Percentiles rank a stretch among this genome's conserved stretches.
Evolutionary conservation across 495 filamentous ascomycete genomes (phyloP).

Genomic region (Aspergillus carlsbadensis): DNA sequence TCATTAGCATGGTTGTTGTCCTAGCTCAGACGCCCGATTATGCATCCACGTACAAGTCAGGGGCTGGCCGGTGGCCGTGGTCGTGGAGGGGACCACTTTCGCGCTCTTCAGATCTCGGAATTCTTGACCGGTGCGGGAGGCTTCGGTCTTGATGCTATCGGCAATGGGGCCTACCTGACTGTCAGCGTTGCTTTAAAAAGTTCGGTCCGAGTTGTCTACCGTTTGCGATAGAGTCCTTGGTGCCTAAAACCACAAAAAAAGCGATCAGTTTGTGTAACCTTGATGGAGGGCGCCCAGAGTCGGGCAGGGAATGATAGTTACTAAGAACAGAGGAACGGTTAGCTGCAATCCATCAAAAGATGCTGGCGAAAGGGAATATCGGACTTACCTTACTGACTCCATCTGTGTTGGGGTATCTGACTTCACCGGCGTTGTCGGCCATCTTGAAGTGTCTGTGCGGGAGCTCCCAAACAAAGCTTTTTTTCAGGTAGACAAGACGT

Average conservation of each 20-base stretch:
- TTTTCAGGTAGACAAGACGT: slow-evolving; percentile 2
- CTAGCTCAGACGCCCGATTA: background rate
- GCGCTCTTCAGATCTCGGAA: slow-evolving; percentile 72
- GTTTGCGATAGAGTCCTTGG: slow-evolving; percentile 30
- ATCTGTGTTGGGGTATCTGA: slow-evolving; percentile 44
- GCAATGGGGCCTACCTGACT: slow-evolving; percentile 64
- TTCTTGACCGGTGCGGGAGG: slow-evolving; percentile 68
- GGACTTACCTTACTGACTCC: slow-evolving; percentile 42
- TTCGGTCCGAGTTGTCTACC: slow-evolving; percentile 15
- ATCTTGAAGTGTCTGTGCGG: slow-evolving; percentile 19
- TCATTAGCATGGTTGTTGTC: slow-evolving; percentile 16
- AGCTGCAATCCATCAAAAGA: slow-evolving; percentile 11
- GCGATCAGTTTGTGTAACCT: slow-evolving; percentile 24
- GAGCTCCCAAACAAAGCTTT: slow-evolving; percentile 14
- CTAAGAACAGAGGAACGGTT: slow-evolving; percentile 10
- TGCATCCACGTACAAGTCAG: slow-evolving; percentile 63
- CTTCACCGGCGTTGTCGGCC: slow-evolving; percentile 28
- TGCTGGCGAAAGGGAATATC: background rate
- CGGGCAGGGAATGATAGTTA: background rate
- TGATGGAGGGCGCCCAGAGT: background rate
- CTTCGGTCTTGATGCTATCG: slow-evolving; percentile 72
- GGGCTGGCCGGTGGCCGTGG: slow-evolving; percentile 78
- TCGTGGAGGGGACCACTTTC: slow-evolving; percentile 64
- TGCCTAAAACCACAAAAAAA: slow-evolving; percentile 20
- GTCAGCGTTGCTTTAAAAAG: slow-evolving; percentile 33